Base-by-base conservation (phyloP, 805 yeast species). In the Saturnispora besseyi region DNA sequence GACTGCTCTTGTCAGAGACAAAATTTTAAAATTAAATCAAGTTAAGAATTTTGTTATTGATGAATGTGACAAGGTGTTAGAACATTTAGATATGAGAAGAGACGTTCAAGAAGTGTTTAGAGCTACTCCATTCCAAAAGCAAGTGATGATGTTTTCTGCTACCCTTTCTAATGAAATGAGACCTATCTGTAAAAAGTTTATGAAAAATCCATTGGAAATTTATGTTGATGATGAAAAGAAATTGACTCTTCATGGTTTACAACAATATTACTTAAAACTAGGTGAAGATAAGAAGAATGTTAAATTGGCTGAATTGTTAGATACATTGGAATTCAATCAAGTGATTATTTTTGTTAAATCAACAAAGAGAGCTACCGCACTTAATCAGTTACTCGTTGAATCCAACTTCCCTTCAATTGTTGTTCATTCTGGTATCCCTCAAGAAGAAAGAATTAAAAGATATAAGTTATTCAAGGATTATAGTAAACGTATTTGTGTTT, bases 71-170 rank as follows among this genome's bases (percentile, higher is more conserved):
- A 89, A 90, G 74, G 98, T 91, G 51, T 78, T 91, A 69, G 98
- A 93, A 74, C 61, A 59, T 55, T 57, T 66, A 62, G 95, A 85
- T 62, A 91, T 91, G 99, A 87, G 99, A 77, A 84, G 96, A 69
- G 99, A 91, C 66, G 96, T 91, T 52, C 99, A 91, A 76, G 98
- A 91, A 67, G 86, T 93, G 57, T 91, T 93, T 82, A 84, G 96
- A 70, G 87, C 87, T 54, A 91, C 99, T 47, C 99, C 99, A 58
- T 95, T 87, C 72, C 96, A 91, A 69, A 91, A 91, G 73, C 99
- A 91, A 75, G 98, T 93, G 51, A 90, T 93, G 98, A 91, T 91
- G 96, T 91, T 91, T 71, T 86, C 96, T 53, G 99, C 99, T 58
- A 91, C 99, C 50, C 77, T 91, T 61, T 82, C 96, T 44, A 87